Evolutionary conservation across 192 early-diverging fungal species (phyloP), one percentile per base, ranked within the genome.

Genomic region (Coemansia furcata): DNA sequence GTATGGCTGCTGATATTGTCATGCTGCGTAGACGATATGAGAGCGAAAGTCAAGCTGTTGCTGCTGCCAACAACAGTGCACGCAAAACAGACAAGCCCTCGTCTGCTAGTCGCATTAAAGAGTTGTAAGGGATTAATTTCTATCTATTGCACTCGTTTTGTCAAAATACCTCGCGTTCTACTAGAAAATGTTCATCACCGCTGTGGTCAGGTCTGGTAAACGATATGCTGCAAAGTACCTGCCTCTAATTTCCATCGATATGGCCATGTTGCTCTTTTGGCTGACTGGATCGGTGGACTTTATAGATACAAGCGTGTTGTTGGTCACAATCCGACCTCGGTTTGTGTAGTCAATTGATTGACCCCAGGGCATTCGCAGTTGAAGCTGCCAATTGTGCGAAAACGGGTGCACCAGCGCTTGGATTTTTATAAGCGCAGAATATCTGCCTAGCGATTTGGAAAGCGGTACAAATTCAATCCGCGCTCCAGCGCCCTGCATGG

Each of bases 351-450:
- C 74, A 14, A 80, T 59, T 5, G 73, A 76, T 49, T 84, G 73
- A 3, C 77, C 77, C 17, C 40, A 49, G 0, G 82, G 73, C 35
- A 84, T 26, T 5, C 57, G 64, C 35, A 76, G 73, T 9, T 73
- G 70, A 39, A 84, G 60, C 23, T 65, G 47, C 82, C 82, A 84
- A 46, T 84, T 63, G 21, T 74, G 77, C 7, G 64, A 59, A 61
- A 80, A 80, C 19, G 77, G 64, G 11, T 63, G 66, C 33, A 68
- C 64, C n/a, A 76, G 33, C 6, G 82, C 66, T 55, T 73, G 77
- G 15, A 84, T 64, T 47, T 84, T 84, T 36, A 84, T 60, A 14
- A 84, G 73, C 29, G 74, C 63, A 10, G 73, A 37, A 42, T 74
- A 84, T 38, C 63, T 76, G 43, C 71, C 72, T 19, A 65, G 63